phyloP scores from a whole-genome alignment of 352 stramenopile genomes.

The Globisporangium mamillatum region DNA sequence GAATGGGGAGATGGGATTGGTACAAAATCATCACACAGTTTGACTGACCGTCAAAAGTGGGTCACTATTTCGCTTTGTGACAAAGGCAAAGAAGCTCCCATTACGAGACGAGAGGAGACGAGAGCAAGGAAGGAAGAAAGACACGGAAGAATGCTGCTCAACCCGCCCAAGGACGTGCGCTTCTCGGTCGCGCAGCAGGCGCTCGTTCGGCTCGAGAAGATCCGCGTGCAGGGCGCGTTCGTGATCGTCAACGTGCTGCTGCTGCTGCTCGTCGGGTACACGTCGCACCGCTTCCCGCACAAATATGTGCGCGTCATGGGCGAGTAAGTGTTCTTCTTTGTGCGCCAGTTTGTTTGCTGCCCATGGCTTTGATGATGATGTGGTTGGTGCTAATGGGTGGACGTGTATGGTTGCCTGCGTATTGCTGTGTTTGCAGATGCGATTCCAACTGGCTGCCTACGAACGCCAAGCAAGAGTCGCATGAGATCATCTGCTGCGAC shows the following conservation, averaged over 20 bases:
- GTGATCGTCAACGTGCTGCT: slow-evolving; percentile 48
- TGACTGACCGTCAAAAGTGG: background rate
- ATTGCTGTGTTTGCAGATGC: slow-evolving; percentile 35
- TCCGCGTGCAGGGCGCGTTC: slow-evolving; percentile 42
- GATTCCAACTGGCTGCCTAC: slow-evolving; percentile 63
- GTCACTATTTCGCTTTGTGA: background rate
- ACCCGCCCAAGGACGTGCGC: slow-evolving; percentile 17
- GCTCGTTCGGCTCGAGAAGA: slow-evolving; percentile 48
- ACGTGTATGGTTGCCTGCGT: slow-evolving; percentile 2
- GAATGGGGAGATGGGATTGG: background rate
- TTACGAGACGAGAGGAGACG: background rate
- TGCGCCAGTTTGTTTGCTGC: background rate
- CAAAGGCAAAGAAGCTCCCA: background rate
- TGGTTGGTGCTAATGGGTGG: background rate
- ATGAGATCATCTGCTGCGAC: slow-evolving; percentile 60
- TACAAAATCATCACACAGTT: background rate
- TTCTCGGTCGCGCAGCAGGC: slow-evolving; percentile 36
- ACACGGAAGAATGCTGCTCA: slow-evolving; percentile 6
- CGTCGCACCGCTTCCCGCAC: slow-evolving; percentile 43
- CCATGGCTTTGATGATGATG: background rate
- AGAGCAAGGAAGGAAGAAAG: background rate
- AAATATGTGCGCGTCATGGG: slow-evolving; percentile 75
- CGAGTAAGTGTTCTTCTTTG: slow-evolving; percentile 37
- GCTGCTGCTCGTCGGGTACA: slow-evolving; percentile 53
- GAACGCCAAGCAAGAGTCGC: slow-evolving; percentile 21